Percentiles rank a stretch among this genome's conserved stretches.
These are phyloP conservation scores for Ustilago loliicola DNA, from an alignment of 1,284 basidiomycete genomes.

Conservation along the genomic window DNA sequence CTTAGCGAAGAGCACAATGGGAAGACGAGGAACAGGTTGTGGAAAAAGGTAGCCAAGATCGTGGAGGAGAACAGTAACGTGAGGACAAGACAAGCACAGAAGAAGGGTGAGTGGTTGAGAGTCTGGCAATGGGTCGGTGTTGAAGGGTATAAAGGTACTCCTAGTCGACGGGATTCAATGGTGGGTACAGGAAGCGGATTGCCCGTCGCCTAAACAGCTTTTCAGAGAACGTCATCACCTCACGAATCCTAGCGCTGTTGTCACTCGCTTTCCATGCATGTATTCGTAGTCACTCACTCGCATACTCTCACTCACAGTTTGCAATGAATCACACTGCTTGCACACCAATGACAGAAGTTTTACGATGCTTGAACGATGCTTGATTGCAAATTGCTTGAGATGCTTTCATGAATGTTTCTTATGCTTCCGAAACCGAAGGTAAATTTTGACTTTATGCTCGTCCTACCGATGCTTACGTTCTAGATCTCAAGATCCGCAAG, in stretches of 20 bases:
- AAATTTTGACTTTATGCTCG: neutral
- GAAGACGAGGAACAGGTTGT: slow-evolving; percentile 78
- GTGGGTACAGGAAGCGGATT: neutral
- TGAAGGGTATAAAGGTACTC: slow-evolving; percentile 27
- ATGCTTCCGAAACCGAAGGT: neutral
- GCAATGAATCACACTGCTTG: neutral
- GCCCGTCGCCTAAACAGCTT: slow-evolving; percentile 18
- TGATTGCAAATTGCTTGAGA: neutral
- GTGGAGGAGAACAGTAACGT: slow-evolving; percentile 97
- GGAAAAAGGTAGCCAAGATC: slow-evolving; percentile 86
- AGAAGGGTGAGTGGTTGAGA: slow-evolving; percentile 78
- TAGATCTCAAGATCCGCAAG: slow-evolving; percentile 48
- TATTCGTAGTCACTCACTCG: slow-evolving; percentile 13
- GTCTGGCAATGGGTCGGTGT: slow-evolving; percentile 74
- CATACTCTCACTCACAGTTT: neutral
- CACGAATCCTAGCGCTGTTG: neutral
- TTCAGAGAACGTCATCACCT: neutral
- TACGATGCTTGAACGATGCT: neutral
- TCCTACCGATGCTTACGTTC: neutral
- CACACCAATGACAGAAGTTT: neutral
- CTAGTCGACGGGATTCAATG: neutral
- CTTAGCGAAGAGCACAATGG: slow-evolving; percentile 85
- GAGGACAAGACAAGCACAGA: slow-evolving; percentile 86
- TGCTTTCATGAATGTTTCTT: neutral
- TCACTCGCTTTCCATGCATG: slow-evolving; percentile 5